Evolutionary conservation across 2,329 filamentous ascomycete species (phyloP), one percentile per base, ranked within the genome.

Genomic region (Penicillium sp.): DNA sequence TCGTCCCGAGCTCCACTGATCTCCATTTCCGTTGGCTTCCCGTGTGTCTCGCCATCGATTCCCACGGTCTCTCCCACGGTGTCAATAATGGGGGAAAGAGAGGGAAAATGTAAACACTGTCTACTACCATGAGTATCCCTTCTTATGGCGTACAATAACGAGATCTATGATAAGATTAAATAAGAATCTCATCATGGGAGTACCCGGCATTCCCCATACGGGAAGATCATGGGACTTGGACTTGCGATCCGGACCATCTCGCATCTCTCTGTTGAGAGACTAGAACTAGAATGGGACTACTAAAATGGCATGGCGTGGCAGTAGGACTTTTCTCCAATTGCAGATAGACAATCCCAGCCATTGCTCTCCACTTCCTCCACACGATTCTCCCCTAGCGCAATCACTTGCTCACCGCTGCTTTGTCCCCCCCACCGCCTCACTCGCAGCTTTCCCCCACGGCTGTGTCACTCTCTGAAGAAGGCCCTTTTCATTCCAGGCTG

Each of bases 361-460:
- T 28, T 28, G 42, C 45, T 51, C 47, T 41, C 49, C 53, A 62
- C 62, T 60, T 60, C 60, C 59, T 20, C 56, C 61, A 61, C 55
- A 61, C 58, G 54, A 56, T 58, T 31, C 41, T 55, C 55, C 60
- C 60, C 66, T 67, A 66, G 65, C 68, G 66, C 63, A 65, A 65
- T 62, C 64, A 64, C 59, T 54, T 59, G 56, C 65, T 70, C 69
- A 71, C 69, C 69, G 69, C 69, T 69, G 65, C 64, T 70, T 69
- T 63, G 60, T 60, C 66, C 62, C 64, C 55, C 56, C 64, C 71
- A 70, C 71, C 70, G 67, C 63, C 61, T 66, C 58, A 55, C 52
- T 50, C 42, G 47, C 49, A 44, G 45, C 18, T 20, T 36, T 47
- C 51, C 55, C 51, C 51, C 54, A 59, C 59, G 55, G 54, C 55